Conservation (phyloP, 495 filamentous ascomycete species). For the Neurospora sp. region DNA sequence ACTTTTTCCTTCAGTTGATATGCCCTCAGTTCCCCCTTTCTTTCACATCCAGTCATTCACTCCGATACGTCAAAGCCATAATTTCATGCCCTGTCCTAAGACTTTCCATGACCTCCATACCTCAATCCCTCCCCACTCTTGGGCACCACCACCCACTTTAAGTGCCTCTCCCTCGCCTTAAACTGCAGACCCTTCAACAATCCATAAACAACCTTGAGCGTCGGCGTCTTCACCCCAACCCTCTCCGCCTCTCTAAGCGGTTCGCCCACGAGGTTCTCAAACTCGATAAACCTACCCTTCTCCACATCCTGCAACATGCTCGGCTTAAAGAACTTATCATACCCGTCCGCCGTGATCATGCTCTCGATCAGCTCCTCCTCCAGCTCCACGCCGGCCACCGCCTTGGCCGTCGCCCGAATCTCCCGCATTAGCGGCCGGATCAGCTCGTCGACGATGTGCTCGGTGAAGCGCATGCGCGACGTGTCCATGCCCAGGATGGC, state of each 20-base stretch:
- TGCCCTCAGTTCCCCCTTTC: not conserved
- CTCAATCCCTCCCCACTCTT: not conserved
- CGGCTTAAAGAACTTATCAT: constrained; percentile 29
- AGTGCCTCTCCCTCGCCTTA: constrained; percentile 24
- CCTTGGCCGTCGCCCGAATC: constrained; percentile 9
- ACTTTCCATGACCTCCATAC: constrained; percentile 2
- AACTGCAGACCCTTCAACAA: constrained; percentile 34
- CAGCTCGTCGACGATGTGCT: constrained; percentile 11
- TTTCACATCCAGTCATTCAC: too few relatives aligned
- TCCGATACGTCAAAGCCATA: not conserved
- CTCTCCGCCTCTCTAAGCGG: constrained; percentile 37
- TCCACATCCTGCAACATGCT: constrained; percentile 37
- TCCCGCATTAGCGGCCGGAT: constrained; percentile 16
- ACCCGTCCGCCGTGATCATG: constrained; percentile 29
- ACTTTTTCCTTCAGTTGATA: not conserved
- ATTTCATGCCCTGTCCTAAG: not conserved
- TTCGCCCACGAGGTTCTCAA: constrained; percentile 44
- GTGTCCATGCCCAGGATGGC: constrained; percentile 41
- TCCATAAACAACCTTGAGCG: constrained; percentile 31
- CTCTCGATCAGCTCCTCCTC: constrained; percentile 22
- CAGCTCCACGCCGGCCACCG: constrained; percentile 22
- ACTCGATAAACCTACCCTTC: constrained; percentile 44
- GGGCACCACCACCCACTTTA: constrained; percentile 10
- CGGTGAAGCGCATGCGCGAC: constrained; percentile 18
- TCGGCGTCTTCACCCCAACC: constrained; percentile 35